Base-by-base conservation (phyloP, 306 rosid genomes). In the Malus orientalis region DNA sequence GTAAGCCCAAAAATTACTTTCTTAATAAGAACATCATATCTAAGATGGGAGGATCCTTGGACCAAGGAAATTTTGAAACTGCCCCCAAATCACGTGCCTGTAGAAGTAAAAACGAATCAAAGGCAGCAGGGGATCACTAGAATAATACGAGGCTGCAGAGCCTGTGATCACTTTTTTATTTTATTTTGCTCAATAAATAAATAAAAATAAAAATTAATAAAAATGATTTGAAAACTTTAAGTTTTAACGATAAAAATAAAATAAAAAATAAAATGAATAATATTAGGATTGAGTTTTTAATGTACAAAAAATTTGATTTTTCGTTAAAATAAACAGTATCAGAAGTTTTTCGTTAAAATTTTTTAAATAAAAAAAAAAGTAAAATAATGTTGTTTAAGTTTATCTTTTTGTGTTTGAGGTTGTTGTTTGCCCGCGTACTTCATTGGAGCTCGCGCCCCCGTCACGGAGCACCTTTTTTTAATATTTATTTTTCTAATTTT, bases 371-470 rank as follows among this genome's bases (percentile, higher is more conserved):
- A 30, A 30, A 30, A 74, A 47, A 74, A 45, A 53, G 79, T n/a
- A 74, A 70, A 4, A 5, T 42, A 20, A 44, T 51, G 2, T 16
- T 16, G 71, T 71, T 79, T 49, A 84, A 79, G 82, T 81, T 84
- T 81, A 88, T 86, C 89, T 62, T 82, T 81, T 45, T 25, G 61
- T 45, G 60, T 45, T 79, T 47, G 80, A 60, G 80, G 67, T 60
- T 69, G 73, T 47, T 74, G 68, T 59, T 44, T 29, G 53, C 70
- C 47, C 42, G 54, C 78, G 33, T 13, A 78, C 47, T 75, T 73
- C 84, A 84, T 90, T 18, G 90, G 85, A 70, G 81, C 29, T 77
- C 80, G 94, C 67, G 89, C 91, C 81, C 19, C 57, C 70, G 69
- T 86, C 87, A 84, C 95, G 81, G 20, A 15, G 20, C 6, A 18